Conservation (phyloP, 768 basidiomycete genomes). For the Leccinum subgranulosum region DNA sequence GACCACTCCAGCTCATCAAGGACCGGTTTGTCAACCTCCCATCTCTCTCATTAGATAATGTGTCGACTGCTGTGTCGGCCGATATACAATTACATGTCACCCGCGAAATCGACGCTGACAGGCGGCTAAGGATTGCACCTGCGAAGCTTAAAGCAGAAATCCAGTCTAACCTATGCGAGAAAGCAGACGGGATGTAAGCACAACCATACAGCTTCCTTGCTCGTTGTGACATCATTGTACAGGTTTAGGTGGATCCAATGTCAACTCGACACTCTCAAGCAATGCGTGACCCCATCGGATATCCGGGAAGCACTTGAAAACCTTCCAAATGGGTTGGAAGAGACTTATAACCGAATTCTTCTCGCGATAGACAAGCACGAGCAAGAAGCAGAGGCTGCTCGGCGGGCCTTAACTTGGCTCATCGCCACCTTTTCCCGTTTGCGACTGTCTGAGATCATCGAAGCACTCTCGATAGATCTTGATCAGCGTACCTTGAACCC, state of each 20-base stretch:
- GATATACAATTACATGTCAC: constrained; percentile 9
- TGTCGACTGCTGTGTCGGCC: not conserved
- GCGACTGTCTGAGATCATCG: constrained; percentile 3
- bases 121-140: not conserved
- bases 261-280: constrained; percentile 8
- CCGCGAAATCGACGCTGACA: constrained; percentile 6
- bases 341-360: constrained; percentile 9
- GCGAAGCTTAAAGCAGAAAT: constrained; percentile 6
- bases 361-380: not conserved
- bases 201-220: not conserved
- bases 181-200: constrained; percentile 13
- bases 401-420: constrained; percentile 6
- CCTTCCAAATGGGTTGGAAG: constrained; percentile 8
- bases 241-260: constrained; percentile 21
- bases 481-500: not conserved
- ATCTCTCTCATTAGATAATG: constrained; percentile 2
- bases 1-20: constrained; percentile 8
- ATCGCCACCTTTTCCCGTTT: constrained; percentile 3
- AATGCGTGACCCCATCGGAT: not conserved
- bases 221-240: not conserved
- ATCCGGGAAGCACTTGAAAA: constrained; percentile 1
- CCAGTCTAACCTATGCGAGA: not conserved
- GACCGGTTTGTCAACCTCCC: constrained; percentile 1
- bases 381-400: not conserved
- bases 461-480: not conserved